Conservation (phyloP, 345 rosid genomes). For the Populus tremula region DNA sequence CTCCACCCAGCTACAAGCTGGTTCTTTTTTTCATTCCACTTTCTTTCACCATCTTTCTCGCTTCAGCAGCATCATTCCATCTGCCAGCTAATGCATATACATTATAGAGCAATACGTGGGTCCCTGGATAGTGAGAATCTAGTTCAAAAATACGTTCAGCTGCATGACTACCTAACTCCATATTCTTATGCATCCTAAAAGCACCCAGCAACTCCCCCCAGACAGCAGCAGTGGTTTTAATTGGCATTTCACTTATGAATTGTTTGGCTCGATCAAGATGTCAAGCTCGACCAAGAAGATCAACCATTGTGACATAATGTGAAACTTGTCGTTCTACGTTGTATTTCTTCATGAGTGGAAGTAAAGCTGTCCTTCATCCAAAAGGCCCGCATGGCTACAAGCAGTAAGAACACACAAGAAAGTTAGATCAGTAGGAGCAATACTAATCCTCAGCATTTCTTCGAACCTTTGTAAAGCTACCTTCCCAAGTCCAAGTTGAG, state of each 20-base stretch:
- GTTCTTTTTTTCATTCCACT: constrained; percentile 55
- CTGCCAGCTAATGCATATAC: constrained; percentile 60
- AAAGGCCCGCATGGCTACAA: constrained; percentile 66
- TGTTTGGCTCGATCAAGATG: constrained; percentile 41
- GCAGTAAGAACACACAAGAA: constrained; percentile 59
- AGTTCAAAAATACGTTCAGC: constrained; percentile 53
- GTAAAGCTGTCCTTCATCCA: constrained; percentile 47
- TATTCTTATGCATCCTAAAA: constrained; percentile 65
- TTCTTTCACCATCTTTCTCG: constrained; percentile 54
- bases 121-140: constrained; percentile 54
- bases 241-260: constrained; percentile 55
- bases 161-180: constrained; percentile 54
- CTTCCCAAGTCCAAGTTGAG: constrained; percentile 52
- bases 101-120: constrained; percentile 54
- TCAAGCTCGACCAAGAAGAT: constrained; percentile 70
- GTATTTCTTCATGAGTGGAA: constrained; percentile 49
- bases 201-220: constrained; percentile 68
- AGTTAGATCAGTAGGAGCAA: constrained; percentile 51
- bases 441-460: constrained; percentile 42
- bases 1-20: constrained; percentile 72
- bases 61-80: constrained; percentile 56
- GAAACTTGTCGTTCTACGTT: constrained; percentile 38
- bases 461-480: constrained; percentile 40
- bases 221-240: constrained; percentile 50
- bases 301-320: constrained; percentile 56